Evolutionary conservation across 78 protist species (phyloP), one percentile per base, ranked within the genome.

Genomic region (Dictyostelium firmibasis): DNA sequence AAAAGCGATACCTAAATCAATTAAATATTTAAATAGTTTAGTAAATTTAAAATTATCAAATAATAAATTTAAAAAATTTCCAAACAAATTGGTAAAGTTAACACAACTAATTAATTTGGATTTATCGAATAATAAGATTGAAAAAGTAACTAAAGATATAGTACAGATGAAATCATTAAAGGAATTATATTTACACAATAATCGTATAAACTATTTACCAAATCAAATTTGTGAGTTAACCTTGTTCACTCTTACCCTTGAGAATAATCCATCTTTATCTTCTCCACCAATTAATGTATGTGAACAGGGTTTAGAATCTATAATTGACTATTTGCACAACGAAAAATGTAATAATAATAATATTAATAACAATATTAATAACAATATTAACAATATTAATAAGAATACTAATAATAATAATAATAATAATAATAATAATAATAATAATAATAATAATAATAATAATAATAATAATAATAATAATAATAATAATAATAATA

Each of bases 21-120:
- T 89, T 14, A 89, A 89, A 35, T 18, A 23, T 27, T 44, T 89
- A 57, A 25, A 16, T 64, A 23, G 3, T 25, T 50, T 89, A 89
- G 64, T 38, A 50, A 70, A 47, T 38, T 64, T 89, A 33, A 78
- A 81, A 89, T 25, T 89, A 70, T 25, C 67, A 33, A 69, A 31
- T 41, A 89, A 89, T 35, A 89, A 81, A 79, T 69, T 89, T 70
- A 89, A 81, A 81, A 89, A 89, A 13, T 70, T 89, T 35, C 94
- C 94, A 64, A 89, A 81, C 13, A 18, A 18, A n/a, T 25, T 89
- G 8, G 72, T 81, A 13, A 44, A 60, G n/a, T 33, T 89, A 3
- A n/a, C 27, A 20, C 69, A 35, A 64, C 29, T 89, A 23, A 13
- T 25, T 18, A 36, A 38, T n/a, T 81, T 89, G 25, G 87, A 89